Evolutionary conservation across 768 basidiomycete genomes (phyloP).

Genomic region (Pholiota conissans): DNA sequence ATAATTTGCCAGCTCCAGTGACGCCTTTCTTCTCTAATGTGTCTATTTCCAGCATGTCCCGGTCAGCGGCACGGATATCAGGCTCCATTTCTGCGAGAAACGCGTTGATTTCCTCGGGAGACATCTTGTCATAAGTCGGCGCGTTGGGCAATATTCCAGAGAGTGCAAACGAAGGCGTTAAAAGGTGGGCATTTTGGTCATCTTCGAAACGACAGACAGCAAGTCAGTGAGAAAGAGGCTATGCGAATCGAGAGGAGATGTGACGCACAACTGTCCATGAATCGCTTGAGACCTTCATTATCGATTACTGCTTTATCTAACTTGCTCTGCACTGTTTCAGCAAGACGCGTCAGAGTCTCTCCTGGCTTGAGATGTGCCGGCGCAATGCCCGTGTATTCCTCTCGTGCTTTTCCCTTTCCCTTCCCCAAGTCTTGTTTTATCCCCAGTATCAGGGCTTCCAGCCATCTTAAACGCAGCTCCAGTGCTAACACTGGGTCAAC

Average conservation of each 20-base stretch:
- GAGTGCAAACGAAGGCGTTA: conserved; percentile 76
- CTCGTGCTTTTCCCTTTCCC: conserved; percentile 40
- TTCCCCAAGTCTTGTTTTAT: conserved; percentile 35
- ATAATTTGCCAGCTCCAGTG: conserved; percentile 68
- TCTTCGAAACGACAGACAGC: conserved; percentile 39
- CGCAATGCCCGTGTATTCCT: conserved; percentile 18
- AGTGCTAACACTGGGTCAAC: conserved; percentile 71
- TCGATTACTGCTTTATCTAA: conserved; percentile 58
- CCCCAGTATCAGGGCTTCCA: conserved; percentile 76
- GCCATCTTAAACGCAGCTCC: conserved; percentile 75
- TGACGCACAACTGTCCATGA: conserved; percentile 71
- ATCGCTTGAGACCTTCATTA: conserved; percentile 72
- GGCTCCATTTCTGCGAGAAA: conserved; percentile 78
- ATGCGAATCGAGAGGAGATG: conserved; percentile 2
- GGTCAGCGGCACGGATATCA: conserved; percentile 80
- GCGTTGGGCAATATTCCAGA: conserved; percentile 55
- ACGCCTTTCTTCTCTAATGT: conserved; percentile 69
- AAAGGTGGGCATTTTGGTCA: conserved; percentile 71
- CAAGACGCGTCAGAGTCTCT: conserved; percentile 57
- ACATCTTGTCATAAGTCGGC: conserved; percentile 65
- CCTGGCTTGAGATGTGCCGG: conserved; percentile 43
- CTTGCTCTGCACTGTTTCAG: conserved; percentile 59
- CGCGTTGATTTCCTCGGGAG: conserved; percentile 66
- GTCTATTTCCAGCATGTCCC: conserved; percentile 79
- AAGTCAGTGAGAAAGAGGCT: conserved; percentile 1